Percentiles rank a stretch among this genome's conserved stretches.
These are phyloP conservation scores for Persicaria tinctoria DNA, from an alignment of 148 eudicot species.

Conservation along the genomic window DNA sequence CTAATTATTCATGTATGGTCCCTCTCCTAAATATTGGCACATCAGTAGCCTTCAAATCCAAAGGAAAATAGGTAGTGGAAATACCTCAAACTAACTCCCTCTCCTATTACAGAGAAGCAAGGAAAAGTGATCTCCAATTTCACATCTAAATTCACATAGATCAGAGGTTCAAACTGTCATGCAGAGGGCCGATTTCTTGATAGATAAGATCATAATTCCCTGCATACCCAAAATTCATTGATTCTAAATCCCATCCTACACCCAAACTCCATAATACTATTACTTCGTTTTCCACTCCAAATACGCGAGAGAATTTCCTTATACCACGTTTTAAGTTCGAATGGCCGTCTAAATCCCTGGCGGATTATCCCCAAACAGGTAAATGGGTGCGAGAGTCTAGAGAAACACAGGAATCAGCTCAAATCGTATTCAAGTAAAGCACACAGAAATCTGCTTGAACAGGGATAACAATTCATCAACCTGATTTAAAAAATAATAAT, in stretches of 20 bases:
- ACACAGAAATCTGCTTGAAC: not conserved
- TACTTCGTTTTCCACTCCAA: not conserved
- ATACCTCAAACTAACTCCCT: not conserved
- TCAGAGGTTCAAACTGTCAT: not conserved
- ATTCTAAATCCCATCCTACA: not conserved
- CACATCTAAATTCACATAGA: not conserved
- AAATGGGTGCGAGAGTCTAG: not conserved
- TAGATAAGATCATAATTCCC: not conserved
- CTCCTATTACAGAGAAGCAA: not conserved
- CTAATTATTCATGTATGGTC: not conserved
- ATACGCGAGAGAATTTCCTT: not conserved
- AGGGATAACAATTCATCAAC: not conserved
- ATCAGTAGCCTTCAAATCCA: not conserved
- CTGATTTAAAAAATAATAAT: not conserved
- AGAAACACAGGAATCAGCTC: slow-evolving; percentile 1
- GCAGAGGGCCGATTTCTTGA: not conserved
- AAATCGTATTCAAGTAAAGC: not conserved
- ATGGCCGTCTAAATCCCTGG: not conserved
- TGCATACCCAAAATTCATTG: not conserved
- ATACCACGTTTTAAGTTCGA: not conserved
- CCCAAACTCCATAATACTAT: not conserved
- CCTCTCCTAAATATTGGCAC: no score
- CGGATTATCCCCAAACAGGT: not conserved
- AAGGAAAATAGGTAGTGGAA: not conserved
- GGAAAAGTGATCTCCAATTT: not conserved